Evolutionary conservation across 108 stramenopile genomes (phyloP).

Genomic region (Nitzschia putrida): DNA sequence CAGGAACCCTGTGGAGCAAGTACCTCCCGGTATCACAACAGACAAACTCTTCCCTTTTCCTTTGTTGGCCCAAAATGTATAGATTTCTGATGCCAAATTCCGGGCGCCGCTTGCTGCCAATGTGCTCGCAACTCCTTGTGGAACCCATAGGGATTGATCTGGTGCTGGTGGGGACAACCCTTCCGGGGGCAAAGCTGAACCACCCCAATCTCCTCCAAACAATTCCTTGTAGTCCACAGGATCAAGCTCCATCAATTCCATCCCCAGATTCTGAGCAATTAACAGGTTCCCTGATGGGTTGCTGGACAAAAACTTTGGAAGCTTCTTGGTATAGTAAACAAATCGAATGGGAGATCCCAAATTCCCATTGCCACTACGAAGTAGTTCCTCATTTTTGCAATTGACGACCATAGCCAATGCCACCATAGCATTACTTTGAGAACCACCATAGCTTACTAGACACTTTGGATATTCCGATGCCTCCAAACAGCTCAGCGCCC

Average conservation of each 20-base stretch:
- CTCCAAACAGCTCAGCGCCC: slow-evolving; percentile 58
- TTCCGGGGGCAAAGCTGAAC: slow-evolving; percentile 46
- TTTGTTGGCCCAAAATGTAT: slow-evolving; percentile 59
- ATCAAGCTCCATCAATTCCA: slow-evolving; percentile 79
- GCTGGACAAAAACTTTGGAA: slow-evolving; percentile 79
- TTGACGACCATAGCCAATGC: slow-evolving; percentile 86
- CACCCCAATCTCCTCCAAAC: slow-evolving; percentile 74
- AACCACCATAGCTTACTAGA: slow-evolving; percentile 89
- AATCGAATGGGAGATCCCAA: slow-evolving; percentile 49
- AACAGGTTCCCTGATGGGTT: slow-evolving; percentile 88
- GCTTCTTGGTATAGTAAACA: slow-evolving; percentile 87
- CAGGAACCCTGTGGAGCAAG: slow-evolving; percentile 75
- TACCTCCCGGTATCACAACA: slow-evolving; percentile 79
- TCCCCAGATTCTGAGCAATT: slow-evolving; percentile 73
- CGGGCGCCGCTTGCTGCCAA: slow-evolving; percentile 60
- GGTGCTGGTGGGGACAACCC: slow-evolving; percentile 61
- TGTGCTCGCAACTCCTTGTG: slow-evolving; percentile 73
- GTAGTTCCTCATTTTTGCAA: slow-evolving; percentile 56
- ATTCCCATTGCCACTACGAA: slow-evolving; percentile 18
- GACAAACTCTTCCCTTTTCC: slow-evolving; percentile 68
- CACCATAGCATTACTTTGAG: slow-evolving; percentile 92
- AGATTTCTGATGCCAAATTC: slow-evolving; percentile 39
- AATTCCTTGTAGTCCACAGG: slow-evolving; percentile 59
- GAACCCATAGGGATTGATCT: slow-evolving; percentile 71
- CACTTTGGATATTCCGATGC: slow-evolving; percentile 63